Evolutionary conservation across 306 rosid species (phyloP), one percentile per base, ranked within the genome.

Genomic region (Rosa lucieae): DNA sequence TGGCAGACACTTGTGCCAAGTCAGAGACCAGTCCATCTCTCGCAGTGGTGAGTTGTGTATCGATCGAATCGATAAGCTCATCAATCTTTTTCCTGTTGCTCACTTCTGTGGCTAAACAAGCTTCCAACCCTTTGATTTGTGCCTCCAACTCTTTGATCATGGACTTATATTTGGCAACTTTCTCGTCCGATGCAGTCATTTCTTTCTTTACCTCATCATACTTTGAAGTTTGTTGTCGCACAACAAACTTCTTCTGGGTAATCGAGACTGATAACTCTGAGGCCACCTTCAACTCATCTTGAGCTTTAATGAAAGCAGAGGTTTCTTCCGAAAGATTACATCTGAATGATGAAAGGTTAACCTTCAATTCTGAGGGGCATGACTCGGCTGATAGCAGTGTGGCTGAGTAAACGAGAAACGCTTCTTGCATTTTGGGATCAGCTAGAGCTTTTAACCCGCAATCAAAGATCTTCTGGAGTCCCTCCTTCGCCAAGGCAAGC

Each of bases 121-220:
- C 48, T 14, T 67, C 43, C 40, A 47, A 52, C 58, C 56, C 10
- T 51, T 44, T 44, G 48, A 44, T 44, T 44, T 44, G 48, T 32
- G 67, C 67, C 21, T 63, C 68, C 35, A 58, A 9, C 65, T 58
- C 65, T 58, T 63, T 63, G 20, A 63, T 63, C 68, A 26, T 63
- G 68, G 68, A 42, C 68, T 63, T 63, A 12, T 4, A 5, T 20
- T 63, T 29, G 8, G 68, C 12, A 23, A 68, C 52, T 68, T 43
- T 68, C 52, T 43, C 9, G 6, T 68, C 52, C 8, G 52, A 15
- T 8, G 53, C 73, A 17, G 3, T 1, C 10, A 68, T 8, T 43
- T 68, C 52, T 43, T 42, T 43, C 73, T 42, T 68, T 35, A 5
- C 73, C 52, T n/a, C 52, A 12, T 11, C 15, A 68, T 42, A 68